Conservation (phyloP, 306 rosid species). For the Sechiopsis laciniata region DNA sequence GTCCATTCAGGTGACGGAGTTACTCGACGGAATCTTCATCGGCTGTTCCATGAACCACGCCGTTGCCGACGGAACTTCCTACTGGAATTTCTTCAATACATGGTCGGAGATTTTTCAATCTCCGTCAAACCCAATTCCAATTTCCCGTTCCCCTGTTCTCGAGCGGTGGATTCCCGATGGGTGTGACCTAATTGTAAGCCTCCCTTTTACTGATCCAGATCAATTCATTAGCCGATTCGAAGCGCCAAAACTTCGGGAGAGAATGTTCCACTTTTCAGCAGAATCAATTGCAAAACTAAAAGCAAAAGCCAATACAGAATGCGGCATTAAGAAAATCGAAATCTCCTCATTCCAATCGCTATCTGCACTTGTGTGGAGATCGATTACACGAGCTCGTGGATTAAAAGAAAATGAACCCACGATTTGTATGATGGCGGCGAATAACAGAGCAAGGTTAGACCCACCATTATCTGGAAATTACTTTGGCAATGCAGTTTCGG, state of each 20-base stretch:
- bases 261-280: constrained; percentile 48
- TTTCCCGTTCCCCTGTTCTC: constrained; percentile 34
- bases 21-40: too few relatives aligned
- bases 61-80: too few relatives aligned
- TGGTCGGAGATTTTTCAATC: too few relatives aligned
- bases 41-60: too few relatives aligned
- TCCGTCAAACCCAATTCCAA: not conserved
- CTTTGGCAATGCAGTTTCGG: constrained; percentile 37
- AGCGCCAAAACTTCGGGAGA: constrained; percentile 39
- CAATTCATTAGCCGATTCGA: constrained; percentile 41
- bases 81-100: too few relatives aligned
- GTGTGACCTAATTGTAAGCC: constrained; percentile 29
- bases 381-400: constrained; percentile 40
- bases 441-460: constrained; percentile 41
- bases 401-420: constrained; percentile 11
- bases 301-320: constrained; percentile 46
- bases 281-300: constrained; percentile 50
- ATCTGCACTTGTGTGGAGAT: constrained; percentile 51
- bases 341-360: constrained; percentile 57
- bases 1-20: too few relatives aligned
- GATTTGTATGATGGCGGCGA: constrained; percentile 34
- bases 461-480: constrained; percentile 38
- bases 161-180: constrained; percentile 49
- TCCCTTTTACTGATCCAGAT: constrained; percentile 39
- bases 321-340: constrained; percentile 24